Base-by-base conservation (phyloP, 805 yeast species). In the Candida dajiaensis region DNA sequence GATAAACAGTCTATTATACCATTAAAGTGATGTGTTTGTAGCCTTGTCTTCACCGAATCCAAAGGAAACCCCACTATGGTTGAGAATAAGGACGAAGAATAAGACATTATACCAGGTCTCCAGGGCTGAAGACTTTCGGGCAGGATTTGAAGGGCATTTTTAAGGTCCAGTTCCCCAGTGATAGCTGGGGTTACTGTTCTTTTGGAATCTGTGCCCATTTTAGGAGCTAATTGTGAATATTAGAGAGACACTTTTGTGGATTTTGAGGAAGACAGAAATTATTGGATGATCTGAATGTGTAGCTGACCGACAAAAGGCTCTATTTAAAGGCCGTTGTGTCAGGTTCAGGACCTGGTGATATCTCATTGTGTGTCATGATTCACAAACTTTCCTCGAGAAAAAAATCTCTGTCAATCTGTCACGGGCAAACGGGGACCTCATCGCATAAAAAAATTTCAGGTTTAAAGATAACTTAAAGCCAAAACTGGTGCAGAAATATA, bases 21-120 rank as follows among this genome's bases (percentile, higher is more conserved):
- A 15, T 68, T 67, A 65, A 78, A 87, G 45, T 75, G 71, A 52
- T 85, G 83, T 0, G 95, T 84, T 62, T 88, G 96, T 81, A 85
- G 81, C 49, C 96, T 70, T 0, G 95, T 89, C 63, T 88, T 88
- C 49, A 89, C 71, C n/a, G 94, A 83, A 61, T 88, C 96, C 42
- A 88, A 64, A 0, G 96, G 96, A 57, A 81, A 88, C 18, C 94
- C 95, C n/a, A 81, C 73, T 3, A 78, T 69, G 1, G 89, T 83
- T 18, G 89, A 74, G 12, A 75, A 63, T 38, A 83, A 63, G 0
- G 89, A 81, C 2, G 90, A 69, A 0, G 78, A 64, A 53, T 81
- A 84, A 0, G 94, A 86, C 43, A 85, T 58, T 2, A 81, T 63
- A 10, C 84, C 74, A 1, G 81, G 71, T 47, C 78, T 69, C 65